These are phyloP conservation scores for Colletotrichum tamarilloi DNA, from an alignment of 2,329 filamentous ascomycete species.

Conservation along the genomic window DNA sequence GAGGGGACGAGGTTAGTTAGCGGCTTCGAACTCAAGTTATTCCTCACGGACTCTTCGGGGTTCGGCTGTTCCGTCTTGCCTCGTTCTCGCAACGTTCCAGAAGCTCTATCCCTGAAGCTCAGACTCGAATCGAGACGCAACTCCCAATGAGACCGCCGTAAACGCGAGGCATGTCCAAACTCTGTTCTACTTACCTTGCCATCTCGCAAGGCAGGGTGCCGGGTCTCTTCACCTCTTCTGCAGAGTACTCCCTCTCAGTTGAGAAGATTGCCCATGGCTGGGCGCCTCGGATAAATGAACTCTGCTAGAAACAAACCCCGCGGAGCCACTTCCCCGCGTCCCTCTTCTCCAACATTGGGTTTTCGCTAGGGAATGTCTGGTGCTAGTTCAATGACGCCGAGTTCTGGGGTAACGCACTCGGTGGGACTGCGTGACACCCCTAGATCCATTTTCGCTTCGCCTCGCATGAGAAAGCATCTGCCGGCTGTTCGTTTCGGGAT, in stretches of 20 bases:
- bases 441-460: neutral
- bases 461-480: neutral
- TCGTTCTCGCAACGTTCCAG: slow-evolving; percentile 13
- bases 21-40: neutral
- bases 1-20: no score
- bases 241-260: neutral
- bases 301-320: neutral
- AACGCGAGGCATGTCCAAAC: slow-evolving; percentile 4
- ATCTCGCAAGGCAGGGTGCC: slow-evolving; percentile 18
- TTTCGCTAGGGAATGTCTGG: neutral
- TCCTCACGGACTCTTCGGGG: neutral
- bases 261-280: neutral
- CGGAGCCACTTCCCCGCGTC: slow-evolving; percentile 10
- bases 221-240: neutral
- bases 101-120: neutral
- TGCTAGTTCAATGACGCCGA: neutral
- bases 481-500: slow-evolving; percentile 3
- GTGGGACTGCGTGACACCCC: neutral
- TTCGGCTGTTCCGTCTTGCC: neutral
- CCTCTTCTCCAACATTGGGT: slow-evolving; percentile 9
- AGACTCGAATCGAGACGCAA: neutral
- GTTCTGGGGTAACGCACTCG: neutral
- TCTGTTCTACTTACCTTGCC: neutral
- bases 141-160: slow-evolving; percentile 9
- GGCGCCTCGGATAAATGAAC: neutral